These are phyloP conservation scores for Sextonia rubra DNA, from an alignment of 164 flowering plant genomes.

Conservation along the genomic window DNA sequence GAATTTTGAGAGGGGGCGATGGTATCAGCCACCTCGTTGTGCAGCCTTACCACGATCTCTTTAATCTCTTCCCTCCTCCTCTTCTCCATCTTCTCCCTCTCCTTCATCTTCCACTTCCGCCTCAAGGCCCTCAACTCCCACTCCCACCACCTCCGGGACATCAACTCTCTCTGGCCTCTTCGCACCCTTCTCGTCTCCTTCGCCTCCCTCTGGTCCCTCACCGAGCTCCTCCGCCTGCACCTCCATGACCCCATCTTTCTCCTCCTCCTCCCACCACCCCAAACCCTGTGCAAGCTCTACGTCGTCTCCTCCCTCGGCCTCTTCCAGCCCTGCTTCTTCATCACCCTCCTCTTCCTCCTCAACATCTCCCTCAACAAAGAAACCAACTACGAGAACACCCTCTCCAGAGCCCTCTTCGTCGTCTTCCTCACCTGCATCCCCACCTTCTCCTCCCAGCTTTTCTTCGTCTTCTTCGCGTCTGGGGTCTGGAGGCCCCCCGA, in stretches of 20 bases:
- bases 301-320: constrained; percentile 55
- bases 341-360: constrained; percentile 54
- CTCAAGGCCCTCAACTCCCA: constrained; percentile 24
- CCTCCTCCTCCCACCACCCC: constrained; percentile 17
- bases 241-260: constrained; percentile 15
- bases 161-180: constrained; percentile 59
- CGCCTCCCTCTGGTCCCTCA: constrained; percentile 46
- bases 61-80: constrained; percentile 27
- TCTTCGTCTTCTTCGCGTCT: constrained; percentile 26
- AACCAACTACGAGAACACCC: constrained; percentile 7
- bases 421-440: constrained; percentile 34
- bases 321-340: constrained; percentile 55
- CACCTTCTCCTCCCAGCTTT: constrained; percentile 23
- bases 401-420: constrained; percentile 13
- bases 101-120: constrained; percentile 46
- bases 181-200: constrained; percentile 46
- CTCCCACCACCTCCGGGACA: constrained; percentile 31
- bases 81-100: constrained; percentile 44
- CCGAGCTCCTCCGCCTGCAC: constrained; percentile 45
- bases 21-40: constrained; percentile 19
- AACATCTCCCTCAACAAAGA: constrained; percentile 39
- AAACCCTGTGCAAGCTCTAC: constrained; percentile 44
- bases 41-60: constrained; percentile 32
- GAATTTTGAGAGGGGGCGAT: neutral
- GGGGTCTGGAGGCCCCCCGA: constrained; percentile 9